Evolutionary conservation across 768 basidiomycete genomes (phyloP), one percentile per base, ranked within the genome.

Genomic region (Mycena haematopus): DNA sequence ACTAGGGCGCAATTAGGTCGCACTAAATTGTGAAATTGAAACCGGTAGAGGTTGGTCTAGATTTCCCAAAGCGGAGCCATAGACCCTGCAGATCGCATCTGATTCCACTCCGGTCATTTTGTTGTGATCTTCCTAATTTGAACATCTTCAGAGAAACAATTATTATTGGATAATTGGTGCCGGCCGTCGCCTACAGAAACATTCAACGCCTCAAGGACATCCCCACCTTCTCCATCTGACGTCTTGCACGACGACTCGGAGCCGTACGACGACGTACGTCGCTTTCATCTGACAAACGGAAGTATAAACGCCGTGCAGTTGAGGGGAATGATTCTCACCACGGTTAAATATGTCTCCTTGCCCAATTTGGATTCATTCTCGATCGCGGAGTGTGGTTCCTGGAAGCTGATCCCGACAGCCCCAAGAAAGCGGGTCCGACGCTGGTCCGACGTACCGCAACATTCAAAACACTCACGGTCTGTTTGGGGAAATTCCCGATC

Each of bases 41-140:
- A 59, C 24, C 19, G 55, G 29, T 69, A 59, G 40, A 68, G 22
- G 71, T 68, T 66, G 70, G 73, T 74, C 75, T 75, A 80, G 72
- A 72, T 69, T 68, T 71, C 73, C 66, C 59, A 72, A 78, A 72
- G 65, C 66, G 71, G 68, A 71, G 61, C 63, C 52, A 46, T 46
- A 70, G 74, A 72, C 75, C 69, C 73, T 75, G 72, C 66, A 78
- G 75, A 78, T 79, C 76, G 68, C 68, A 71, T 77, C 72, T 76
- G 60, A 69, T 71, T 71, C 35, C 29, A 47, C 38, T 36, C 47
- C 38, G 53, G 53, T 46, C 25, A 54, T 54, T 53, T 60, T 53
- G 52, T 53, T 24, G 52, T 60, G 59, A 60, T 60, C 29, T 61
- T 35, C 46, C 24, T 44, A 40, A 52, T 71, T 70, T 73, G 66